These are phyloP conservation scores for Erythrophleum ivorense DNA, from an alignment of 331 rosid genomes.

Conservation along the genomic window DNA sequence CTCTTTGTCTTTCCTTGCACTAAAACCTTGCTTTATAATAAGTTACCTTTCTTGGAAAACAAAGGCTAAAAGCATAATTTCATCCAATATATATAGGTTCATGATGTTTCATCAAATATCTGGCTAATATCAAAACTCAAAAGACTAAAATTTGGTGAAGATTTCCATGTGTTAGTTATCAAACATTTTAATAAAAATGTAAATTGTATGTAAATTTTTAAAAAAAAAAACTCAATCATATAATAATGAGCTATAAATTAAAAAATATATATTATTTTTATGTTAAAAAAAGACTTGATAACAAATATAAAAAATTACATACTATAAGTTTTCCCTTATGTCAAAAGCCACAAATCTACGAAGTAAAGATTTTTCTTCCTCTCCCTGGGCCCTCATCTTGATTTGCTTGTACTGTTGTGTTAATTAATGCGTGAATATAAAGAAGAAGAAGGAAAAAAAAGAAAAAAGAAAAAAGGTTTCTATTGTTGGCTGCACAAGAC, in stretches of 20 bases:
- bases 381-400: conserved; percentile 17
- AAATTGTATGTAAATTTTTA: too few species aligned
- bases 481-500: not conserved
- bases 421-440: conserved; percentile 28
- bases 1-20: conserved; percentile 28
- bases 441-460: not conserved
- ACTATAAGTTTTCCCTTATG: not conserved
- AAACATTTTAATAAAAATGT: too few species aligned
- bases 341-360: conserved; percentile 29
- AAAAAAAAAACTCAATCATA: too few species aligned
- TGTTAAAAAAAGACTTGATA: not conserved
- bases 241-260: not conserved
- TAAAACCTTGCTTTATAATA: not conserved
- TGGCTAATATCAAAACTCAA: not conserved
- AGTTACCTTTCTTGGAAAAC: conserved; percentile 40
- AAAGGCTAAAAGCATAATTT: conserved; percentile 37
- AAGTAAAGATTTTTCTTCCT: conserved; percentile 21
- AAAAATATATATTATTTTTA: not conserved
- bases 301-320: not conserved
- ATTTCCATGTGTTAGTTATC: too few species aligned
- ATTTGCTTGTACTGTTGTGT: conserved; percentile 4
- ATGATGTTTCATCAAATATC: conserved; percentile 30
- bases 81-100: not conserved
- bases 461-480: not conserved
- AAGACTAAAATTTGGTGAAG: too few species aligned